Conservation (phyloP, 2,329 filamentous ascomycete genomes). For the Verticillium albo-atrum region DNA sequence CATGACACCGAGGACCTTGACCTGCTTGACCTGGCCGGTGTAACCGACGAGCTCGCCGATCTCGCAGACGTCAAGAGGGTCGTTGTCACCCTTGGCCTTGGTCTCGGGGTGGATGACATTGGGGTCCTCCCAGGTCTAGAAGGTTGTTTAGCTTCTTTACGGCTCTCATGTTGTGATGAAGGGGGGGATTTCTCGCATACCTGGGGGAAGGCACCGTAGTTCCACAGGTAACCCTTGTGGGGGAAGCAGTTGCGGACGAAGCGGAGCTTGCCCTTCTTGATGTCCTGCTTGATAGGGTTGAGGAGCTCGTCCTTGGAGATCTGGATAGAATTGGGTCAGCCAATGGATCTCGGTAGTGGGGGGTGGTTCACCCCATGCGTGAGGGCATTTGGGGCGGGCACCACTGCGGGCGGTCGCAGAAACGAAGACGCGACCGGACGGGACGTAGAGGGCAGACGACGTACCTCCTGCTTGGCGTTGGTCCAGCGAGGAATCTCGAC, state of each 20-base stretch:
- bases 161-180: neutral
- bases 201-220: constrained; percentile 99
- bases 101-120: constrained; percentile 95
- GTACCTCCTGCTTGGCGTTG: constrained; percentile 98
- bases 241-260: constrained; percentile 99
- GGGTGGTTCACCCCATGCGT: neutral
- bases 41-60: constrained; percentile 98
- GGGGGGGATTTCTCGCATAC: constrained; percentile 42
- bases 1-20: constrained; percentile 99
- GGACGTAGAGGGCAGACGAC: constrained; percentile 33
- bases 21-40: constrained; percentile 96
- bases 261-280: constrained; percentile 99
- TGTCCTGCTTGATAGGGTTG: constrained; percentile 99
- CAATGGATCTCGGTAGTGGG: constrained; percentile 7
- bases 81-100: constrained; percentile 99
- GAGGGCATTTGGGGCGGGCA: neutral
- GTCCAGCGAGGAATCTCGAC: constrained; percentile 99
- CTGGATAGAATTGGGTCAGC: constrained; percentile 38
- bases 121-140: constrained; percentile 97
- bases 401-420: constrained; percentile 1
- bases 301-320: constrained; percentile 98
- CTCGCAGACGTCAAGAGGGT: constrained; percentile 98
- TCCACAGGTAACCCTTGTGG: constrained; percentile 99
- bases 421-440: too few species aligned
- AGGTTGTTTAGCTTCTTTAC: neutral